Base-by-base conservation (phyloP, 2,329 filamentous ascomycete genomes). In the Nectriaceae sp. region DNA sequence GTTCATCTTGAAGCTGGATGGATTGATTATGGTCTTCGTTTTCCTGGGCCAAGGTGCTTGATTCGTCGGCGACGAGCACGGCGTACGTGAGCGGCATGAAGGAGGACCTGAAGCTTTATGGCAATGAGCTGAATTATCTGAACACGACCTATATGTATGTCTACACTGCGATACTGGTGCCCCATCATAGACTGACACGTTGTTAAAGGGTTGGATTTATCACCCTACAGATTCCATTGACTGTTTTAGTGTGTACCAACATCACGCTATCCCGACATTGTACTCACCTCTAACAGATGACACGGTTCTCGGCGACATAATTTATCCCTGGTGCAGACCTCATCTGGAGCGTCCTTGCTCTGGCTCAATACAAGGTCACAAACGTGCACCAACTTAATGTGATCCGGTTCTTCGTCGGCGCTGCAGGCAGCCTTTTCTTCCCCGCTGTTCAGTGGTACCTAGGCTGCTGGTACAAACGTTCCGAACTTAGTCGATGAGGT, bases 11-110 rank as follows among this genome's bases (percentile, higher is more conserved):
- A 83, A 83, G 57, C 70, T 84, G 11, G 80, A 84, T 50, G 62
- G 77, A 0, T 62, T 82, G 3, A 77, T 84, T 35, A 74, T 84
- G 0, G 77, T 79, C 0, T 83, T 82, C 55, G 78, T 77, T 0
- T 76, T 82, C 38, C 61, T 83, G 78, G 74, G 72, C 76, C 42
- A 82, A 81, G 59, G 79, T 81, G 49, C 72, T 83, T 11, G 57
- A 60, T 39, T 49, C 50, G 20, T 56, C 53, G n/a, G 53, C 53
- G 15, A 55, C 49, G 6, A 63, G 62, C 42, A 74, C 73, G 59
- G 72, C 72, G 4, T 75, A 67, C 26, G 70, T 74, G 1, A 70
- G 60, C 4, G 67, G 69, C 3, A 71, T 71, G 76, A 74, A 80
- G 59, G 75, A 80, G 55, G 78, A 82, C 44, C 64, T 83, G 0